phyloP scores from a whole-genome alignment of 371 early-diverging fungal genomes.

The Syncephalis fuscata region DNA sequence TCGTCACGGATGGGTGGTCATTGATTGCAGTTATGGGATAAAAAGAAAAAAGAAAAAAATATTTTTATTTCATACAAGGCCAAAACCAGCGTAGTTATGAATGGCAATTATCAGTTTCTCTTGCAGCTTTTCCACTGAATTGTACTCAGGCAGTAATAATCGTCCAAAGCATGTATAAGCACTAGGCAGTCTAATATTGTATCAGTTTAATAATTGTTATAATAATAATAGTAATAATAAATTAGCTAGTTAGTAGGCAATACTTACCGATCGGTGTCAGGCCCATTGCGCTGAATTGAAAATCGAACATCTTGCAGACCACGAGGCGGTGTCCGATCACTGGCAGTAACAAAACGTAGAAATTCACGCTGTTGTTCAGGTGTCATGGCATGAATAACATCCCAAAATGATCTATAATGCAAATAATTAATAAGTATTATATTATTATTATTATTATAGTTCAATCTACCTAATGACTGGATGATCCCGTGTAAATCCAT shows the following conservation, averaged over 20 bases:
- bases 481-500: constrained; percentile 50
- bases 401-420: constrained; percentile 60
- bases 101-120: constrained; percentile 86
- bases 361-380: constrained; percentile 79
- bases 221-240: not conserved
- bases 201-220: not conserved
- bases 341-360: constrained; percentile 94
- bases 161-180: constrained; percentile 92
- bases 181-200: constrained; percentile 34
- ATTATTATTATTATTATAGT: not conserved
- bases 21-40: no score
- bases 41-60: no score
- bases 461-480: constrained; percentile 33
- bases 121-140: constrained; percentile 58
- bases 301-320: constrained; percentile 82
- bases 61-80: constrained; percentile 11
- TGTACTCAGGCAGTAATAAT: constrained; percentile 89
- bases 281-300: constrained; percentile 95
- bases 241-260: no score
- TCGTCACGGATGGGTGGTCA: no score
- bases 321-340: constrained; percentile 91
- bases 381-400: constrained; percentile 65
- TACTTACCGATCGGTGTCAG: constrained; percentile 51
- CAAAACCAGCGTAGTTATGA: constrained; percentile 95
- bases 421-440: no score